phyloP scores from a whole-genome alignment of 2,329 filamentous ascomycete species.

The Arachnomyces sp. region DNA sequence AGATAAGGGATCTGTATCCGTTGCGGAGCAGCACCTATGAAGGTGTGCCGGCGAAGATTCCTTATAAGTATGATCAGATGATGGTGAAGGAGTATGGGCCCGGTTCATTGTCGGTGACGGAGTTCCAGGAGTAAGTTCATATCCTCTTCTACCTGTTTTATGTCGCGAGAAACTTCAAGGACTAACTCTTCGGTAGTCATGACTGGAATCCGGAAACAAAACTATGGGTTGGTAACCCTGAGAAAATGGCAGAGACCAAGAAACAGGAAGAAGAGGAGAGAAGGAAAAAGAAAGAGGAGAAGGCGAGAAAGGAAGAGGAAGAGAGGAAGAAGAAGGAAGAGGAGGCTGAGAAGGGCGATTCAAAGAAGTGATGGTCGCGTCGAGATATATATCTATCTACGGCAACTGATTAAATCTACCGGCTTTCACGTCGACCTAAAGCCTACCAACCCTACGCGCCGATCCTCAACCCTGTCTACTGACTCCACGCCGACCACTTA shows the following conservation, averaged over 20 bases:
- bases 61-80: conserved; percentile 40
- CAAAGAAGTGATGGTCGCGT: neutral
- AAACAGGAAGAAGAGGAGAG: conserved; percentile 9
- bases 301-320: conserved; percentile 2
- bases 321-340: conserved; percentile 9
- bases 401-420: too few species aligned
- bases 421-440: too few species aligned
- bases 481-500: too few species aligned
- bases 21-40: conserved; percentile 68
- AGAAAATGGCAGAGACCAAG: conserved; percentile 11
- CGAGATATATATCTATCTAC: too few species aligned
- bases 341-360: neutral
- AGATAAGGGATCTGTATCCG: conserved; percentile 65
- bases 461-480: too few species aligned
- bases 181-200: conserved; percentile 22
- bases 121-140: conserved; percentile 30
- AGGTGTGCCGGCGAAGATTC: conserved; percentile 62
- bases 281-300: conserved; percentile 11
- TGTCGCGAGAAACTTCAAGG: neutral
- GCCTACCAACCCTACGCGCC: too few species aligned
- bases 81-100: conserved; percentile 33
- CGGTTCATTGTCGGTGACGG: conserved; percentile 25
- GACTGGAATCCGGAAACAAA: conserved; percentile 27
- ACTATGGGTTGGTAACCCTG: conserved; percentile 26
- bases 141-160: neutral